These are phyloP conservation scores for Fusarium globosum DNA, from an alignment of 2,329 filamentous ascomycete species.

Conservation along the genomic window DNA sequence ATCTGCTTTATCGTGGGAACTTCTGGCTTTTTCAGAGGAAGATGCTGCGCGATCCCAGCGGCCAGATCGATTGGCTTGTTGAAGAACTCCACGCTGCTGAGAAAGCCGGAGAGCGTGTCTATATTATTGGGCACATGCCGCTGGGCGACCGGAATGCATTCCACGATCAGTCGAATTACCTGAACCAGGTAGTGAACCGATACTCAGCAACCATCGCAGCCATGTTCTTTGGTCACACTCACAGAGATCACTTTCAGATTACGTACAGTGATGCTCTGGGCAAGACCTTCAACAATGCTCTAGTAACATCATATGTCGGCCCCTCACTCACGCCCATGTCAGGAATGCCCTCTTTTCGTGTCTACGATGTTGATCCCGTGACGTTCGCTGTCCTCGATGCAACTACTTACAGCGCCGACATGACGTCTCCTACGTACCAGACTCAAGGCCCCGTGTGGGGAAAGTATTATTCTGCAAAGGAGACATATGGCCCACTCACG, in stretches of 20 bases:
- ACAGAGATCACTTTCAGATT: slow-evolving; percentile 67
- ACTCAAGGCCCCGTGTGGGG: slow-evolving; percentile 61
- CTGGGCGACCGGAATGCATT: slow-evolving; percentile 62
- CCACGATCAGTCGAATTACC: slow-evolving; percentile 62
- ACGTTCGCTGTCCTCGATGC: slow-evolving; percentile 66
- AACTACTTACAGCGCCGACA: slow-evolving; percentile 65
- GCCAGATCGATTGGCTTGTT: slow-evolving; percentile 65
- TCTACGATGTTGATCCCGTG: slow-evolving; percentile 67
- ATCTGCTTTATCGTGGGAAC: slow-evolving; percentile 69
- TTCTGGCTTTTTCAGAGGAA: slow-evolving; percentile 64
- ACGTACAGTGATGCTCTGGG: slow-evolving; percentile 61
- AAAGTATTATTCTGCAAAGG: slow-evolving; percentile 67
- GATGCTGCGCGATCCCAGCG: slow-evolving; percentile 62
- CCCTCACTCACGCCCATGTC: slow-evolving; percentile 66
- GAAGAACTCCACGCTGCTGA: slow-evolving; percentile 65
- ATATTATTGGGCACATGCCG: slow-evolving; percentile 69
- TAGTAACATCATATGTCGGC: slow-evolving; percentile 63
- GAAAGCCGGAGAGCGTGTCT: slow-evolving; percentile 62
- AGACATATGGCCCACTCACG: slow-evolving; percentile 61
- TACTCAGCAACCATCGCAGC: slow-evolving; percentile 65
- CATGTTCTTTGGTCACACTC: slow-evolving; percentile 69
- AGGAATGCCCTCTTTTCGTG: slow-evolving; percentile 66
- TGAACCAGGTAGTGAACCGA: slow-evolving; percentile 64
- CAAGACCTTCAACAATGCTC: slow-evolving; percentile 56
- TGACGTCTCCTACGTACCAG: slow-evolving; percentile 57